Evolutionary conservation across 1,284 basidiomycete genomes (phyloP), one percentile per base, ranked within the genome.

Genomic region (Leccinum fallax): DNA sequence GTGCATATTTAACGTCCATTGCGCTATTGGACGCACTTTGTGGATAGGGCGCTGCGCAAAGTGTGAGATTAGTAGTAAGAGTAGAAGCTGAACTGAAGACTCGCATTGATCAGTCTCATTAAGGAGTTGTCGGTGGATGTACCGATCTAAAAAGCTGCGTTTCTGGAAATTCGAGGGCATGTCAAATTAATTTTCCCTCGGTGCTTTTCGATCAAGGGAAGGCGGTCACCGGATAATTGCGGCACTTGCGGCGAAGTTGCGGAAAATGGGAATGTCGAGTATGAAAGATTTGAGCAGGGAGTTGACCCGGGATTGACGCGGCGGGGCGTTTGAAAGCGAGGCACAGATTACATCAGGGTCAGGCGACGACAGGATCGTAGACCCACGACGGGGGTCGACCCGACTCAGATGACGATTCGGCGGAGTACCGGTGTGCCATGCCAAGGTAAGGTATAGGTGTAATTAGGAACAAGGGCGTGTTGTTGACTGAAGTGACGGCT

Each of bases 321-420:
- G 59, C 38, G 60, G 64, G 24, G 53, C 48, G 49, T 40, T 36
- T 21, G 53, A 16, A 28, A 40, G 34, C 21, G 63, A 68, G 65
- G 66, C 34, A 64, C 59, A 26, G 43, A 46, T 46, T 46, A 51
- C 16, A 15, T 46, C 66, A 70, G 66, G 68, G 68, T 57, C 66
- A 56, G 19, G 59, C 52, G n/a, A 36, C 10, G 24, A 19, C 34
- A 54, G n/a, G 43, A 49, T 26, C 30, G 53, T 15, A 51, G 32
- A 61, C 62, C 38, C 63, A 57, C 58, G 60, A 57, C 58, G 60
- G n/a, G 49, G 38, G 26, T 55, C 34, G 62, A 43, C 15, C 43
- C 43, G 19, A 21, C 43, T 46, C 43, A 21, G 43, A 46, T 46
- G 43, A 46, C 43, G 11, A 46, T 21, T 21, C 11, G 43, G 19